Base-by-base conservation (phyloP, 768 basidiomycete species). In the Suillus alpinus region DNA sequence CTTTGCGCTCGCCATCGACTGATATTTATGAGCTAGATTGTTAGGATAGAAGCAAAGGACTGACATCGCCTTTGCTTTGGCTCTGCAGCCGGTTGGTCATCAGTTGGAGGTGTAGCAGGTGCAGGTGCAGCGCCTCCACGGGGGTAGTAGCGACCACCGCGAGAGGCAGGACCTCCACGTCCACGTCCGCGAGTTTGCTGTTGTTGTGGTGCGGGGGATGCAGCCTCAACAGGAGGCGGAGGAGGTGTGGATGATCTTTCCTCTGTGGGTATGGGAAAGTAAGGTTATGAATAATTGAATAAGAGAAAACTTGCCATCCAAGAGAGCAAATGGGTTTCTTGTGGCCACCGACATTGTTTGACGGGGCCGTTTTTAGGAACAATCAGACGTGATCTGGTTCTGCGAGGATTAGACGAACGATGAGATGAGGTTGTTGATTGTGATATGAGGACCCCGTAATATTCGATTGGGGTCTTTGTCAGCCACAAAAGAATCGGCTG, bases 291-390 rank as follows among this genome's bases (percentile, higher is more conserved):
- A 46, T 37, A 10, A 37, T 16, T 40, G 31, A 14, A 37, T 55
- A 29, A 51, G 18, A 36, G 64, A 60, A 58, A 52, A 83, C 80
- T 62, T 66, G 92, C 91, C 88, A 74, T 88, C 86, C 76, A 93
- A 81, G 78, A 92, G 70, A 76, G 91, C 85, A 80, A 93, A 94
- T 67, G 88, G 87, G 80, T 92, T 93, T 85, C 79, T 86, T 73
- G 86, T 86, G 80, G 88, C 91, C 85, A 93, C 91, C 89, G 91
- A 92, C 91, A 94, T 92, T 63, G 72, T 76, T 85, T 78, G 83
- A 80, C 83, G 86, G 86, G 82, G 85, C 83, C 81, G 75, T 77
- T 80, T 81, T 79, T 68, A 66, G 59, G 59, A 55, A 66, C 67
- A 64, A 58, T 69, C 66, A 63, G 51, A 37, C 58, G 58, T 56